phyloP scores from a whole-genome alignment of 441 rosid species.

The Omphalea diandra region DNA sequence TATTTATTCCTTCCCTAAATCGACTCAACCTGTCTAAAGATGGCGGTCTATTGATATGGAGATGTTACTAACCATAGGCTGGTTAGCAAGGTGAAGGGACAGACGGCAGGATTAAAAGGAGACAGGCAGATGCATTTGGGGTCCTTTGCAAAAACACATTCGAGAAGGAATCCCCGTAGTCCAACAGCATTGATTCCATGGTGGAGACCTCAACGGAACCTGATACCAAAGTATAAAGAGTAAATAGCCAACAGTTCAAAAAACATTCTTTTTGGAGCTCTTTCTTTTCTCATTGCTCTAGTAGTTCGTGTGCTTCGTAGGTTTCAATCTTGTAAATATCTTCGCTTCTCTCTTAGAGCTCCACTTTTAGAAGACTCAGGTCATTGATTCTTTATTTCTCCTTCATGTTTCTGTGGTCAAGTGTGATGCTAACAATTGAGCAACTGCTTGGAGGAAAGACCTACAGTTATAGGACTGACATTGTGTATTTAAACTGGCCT shows the following conservation, averaged over 20 bases:
- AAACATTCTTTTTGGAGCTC: slow-evolving; percentile 46
- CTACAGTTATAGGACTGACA: slow-evolving; percentile 22
- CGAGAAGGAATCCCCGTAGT: slow-evolving; percentile 19
- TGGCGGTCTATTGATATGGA: slow-evolving; percentile 20
- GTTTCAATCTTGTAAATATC: slow-evolving; percentile 45
- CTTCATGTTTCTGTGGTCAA: slow-evolving; percentile 22
- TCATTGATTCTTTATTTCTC: slow-evolving; percentile 45
- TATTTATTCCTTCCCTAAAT: neutral
- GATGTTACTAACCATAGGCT: slow-evolving; percentile 21
- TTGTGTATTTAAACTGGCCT: slow-evolving; percentile 9
- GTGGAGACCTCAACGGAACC: slow-evolving; percentile 25
- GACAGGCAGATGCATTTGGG: neutral
- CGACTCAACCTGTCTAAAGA: slow-evolving; percentile 14
- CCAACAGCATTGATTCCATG: slow-evolving; percentile 22
- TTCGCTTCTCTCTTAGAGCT: slow-evolving; percentile 32
- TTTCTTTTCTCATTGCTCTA: slow-evolving; percentile 5
- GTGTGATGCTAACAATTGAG: slow-evolving; percentile 26
- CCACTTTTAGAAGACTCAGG: slow-evolving; percentile 40
- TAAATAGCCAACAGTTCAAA: slow-evolving; percentile 44
- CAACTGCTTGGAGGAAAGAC: slow-evolving; percentile 24
- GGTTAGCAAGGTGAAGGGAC: slow-evolving; percentile 1
- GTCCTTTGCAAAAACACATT: slow-evolving; percentile 17
- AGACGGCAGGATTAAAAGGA: neutral
- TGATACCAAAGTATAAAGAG: slow-evolving; percentile 42
- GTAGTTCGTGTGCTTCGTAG: slow-evolving; percentile 25